Conservation (phyloP, 768 basidiomycete species). For the Amanita rimosa region DNA sequence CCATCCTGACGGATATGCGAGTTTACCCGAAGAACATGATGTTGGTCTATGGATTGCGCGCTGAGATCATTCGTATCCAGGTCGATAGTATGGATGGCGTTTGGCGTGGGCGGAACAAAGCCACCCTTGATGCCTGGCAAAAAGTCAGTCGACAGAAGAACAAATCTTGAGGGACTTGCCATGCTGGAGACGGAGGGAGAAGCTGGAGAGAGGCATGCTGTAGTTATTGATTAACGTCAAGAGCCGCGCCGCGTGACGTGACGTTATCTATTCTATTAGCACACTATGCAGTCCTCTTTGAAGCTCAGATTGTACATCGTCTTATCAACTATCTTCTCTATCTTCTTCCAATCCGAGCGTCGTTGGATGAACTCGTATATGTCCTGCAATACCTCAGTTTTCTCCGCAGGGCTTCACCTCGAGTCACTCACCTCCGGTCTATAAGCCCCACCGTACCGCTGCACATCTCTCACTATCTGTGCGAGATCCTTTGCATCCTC, state of each 20-base stretch:
- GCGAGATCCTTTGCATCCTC: constrained; percentile 95
- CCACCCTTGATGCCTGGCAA: constrained; percentile 62
- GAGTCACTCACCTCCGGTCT: constrained; percentile 65
- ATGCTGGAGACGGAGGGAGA: constrained; percentile 48
- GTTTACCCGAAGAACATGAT: constrained; percentile 25
- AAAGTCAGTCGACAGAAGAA: background rate
- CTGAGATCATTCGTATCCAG: constrained; percentile 15
- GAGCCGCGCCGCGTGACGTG: background rate
- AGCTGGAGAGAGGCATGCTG: constrained; percentile 40
- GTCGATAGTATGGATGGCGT: constrained; percentile 42
- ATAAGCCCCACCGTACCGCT: constrained; percentile 91
- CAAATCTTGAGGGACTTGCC: constrained; percentile 24
- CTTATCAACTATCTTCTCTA: constrained; percentile 92
- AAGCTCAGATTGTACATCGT: constrained; percentile 91
- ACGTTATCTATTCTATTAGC: constrained; percentile 3
- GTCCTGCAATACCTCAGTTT: constrained; percentile 34
- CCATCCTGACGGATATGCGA: constrained; percentile 38
- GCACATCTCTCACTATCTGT: constrained; percentile 91
- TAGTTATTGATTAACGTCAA: background rate
- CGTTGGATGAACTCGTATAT: constrained; percentile 95
- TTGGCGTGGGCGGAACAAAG: constrained; percentile 58
- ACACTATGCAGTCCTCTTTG: constrained; percentile 72
- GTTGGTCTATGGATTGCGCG: background rate
- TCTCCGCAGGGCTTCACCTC: background rate
- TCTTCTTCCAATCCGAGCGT: constrained; percentile 96